Evolutionary conservation across 2,329 filamentous ascomycete genomes (phyloP).

Genomic region (Chaetomium strumarium): DNA sequence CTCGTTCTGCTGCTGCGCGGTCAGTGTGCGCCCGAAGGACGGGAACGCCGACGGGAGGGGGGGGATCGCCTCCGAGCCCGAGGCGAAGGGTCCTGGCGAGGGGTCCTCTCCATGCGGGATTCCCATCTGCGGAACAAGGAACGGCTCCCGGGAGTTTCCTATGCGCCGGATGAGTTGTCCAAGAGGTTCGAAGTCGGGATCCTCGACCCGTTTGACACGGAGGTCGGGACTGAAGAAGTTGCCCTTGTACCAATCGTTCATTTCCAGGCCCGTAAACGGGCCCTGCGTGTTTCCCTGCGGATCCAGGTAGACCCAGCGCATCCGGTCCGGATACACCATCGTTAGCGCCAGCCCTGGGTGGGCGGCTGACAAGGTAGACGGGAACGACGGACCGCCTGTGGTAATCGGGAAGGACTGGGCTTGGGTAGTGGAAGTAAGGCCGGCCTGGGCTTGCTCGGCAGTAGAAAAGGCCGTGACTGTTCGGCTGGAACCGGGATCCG

Average conservation of each 20-base stretch:
- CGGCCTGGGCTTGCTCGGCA: conserved; percentile 34
- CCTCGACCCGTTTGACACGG: conserved; percentile 90
- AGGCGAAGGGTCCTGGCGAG: conserved; percentile 43
- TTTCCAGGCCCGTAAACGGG: conserved; percentile 92
- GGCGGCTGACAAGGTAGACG: conserved; percentile 32
- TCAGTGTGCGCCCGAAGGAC: conserved; percentile 91
- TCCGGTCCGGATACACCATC: conserved; percentile 99
- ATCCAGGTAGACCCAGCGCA: conserved; percentile 98
- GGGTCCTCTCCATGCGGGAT: conserved; percentile 78
- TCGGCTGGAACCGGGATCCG: conserved; percentile 29
- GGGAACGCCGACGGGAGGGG: conserved; percentile 92
- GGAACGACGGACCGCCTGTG: conserved; percentile 29
- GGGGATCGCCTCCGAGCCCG: conserved; percentile 61
- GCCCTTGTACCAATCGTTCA: conserved; percentile 99
- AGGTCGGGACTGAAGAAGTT: conserved; percentile 95
- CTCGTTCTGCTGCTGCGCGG: conserved; percentile 96
- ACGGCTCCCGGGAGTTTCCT: conserved; percentile 94
- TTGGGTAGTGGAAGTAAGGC: conserved; percentile 29
- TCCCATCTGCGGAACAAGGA: conserved; percentile 94
- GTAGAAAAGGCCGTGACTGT: conserved; percentile 36
- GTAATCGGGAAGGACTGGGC: conserved; percentile 28
- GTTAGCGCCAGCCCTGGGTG: conserved; percentile 63
- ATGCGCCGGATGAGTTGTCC: conserved; percentile 93
- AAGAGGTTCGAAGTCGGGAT: conserved; percentile 87
- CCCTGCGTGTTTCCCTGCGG: conserved; percentile 89